Evolutionary conservation across 2,329 filamentous ascomycete species (phyloP).

Genomic region (Paraphaeosphaeria minitans): DNA sequence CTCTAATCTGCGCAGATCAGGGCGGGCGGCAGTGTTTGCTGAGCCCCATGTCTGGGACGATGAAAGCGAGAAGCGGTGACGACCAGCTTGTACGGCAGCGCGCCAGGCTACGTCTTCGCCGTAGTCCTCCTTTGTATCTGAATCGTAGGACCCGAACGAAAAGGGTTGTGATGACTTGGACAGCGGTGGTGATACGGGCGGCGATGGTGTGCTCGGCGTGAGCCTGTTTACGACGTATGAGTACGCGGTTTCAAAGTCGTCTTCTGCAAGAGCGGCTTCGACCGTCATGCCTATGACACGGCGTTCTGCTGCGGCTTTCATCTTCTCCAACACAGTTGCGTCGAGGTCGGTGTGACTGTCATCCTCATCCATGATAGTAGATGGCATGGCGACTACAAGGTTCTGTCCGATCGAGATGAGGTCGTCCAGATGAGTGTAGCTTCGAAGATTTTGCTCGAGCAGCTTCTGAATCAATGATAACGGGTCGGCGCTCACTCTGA

Average conservation of each 20-base stretch:
- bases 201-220: constrained; percentile 45
- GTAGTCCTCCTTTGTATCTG: constrained; percentile 27
- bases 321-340: constrained; percentile 30
- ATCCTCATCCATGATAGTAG: constrained; percentile 46
- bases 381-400: constrained; percentile 57
- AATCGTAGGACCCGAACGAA: constrained; percentile 33
- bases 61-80: constrained; percentile 60
- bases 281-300: constrained; percentile 81
- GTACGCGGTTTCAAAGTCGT: constrained; percentile 86
- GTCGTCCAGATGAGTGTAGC: constrained; percentile 76
- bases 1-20: constrained; percentile 69
- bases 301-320: constrained; percentile 59
- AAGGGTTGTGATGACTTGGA: constrained; percentile 31
- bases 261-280: constrained; percentile 74
- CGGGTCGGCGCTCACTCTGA: constrained; percentile 78
- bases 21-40: constrained; percentile 56
- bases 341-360: constrained; percentile 54
- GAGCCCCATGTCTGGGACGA: constrained; percentile 46
- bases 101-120: constrained; percentile 76
- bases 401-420: constrained; percentile 71
- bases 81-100: constrained; percentile 77
- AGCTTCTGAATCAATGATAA: constrained; percentile 74
- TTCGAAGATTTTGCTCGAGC: constrained; percentile 74
- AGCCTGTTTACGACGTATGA: constrained; percentile 79
- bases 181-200: constrained; percentile 27